Conservation (phyloP, 495 filamentous ascomycete species). For the Chaetomium cochliodes region DNA sequence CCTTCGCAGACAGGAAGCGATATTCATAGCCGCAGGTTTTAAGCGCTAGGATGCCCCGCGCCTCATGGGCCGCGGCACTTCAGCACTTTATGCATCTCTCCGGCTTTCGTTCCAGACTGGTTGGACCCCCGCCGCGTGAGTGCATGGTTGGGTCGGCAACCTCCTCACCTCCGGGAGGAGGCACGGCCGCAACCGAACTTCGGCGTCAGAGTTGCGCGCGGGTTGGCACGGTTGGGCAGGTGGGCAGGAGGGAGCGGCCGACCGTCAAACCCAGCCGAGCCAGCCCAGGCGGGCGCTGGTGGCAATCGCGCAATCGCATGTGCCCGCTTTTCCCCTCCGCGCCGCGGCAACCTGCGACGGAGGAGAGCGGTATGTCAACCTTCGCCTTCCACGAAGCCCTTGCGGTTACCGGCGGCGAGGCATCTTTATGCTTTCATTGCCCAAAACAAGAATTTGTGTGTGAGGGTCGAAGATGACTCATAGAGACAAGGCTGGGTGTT, state of each 20-base stretch:
- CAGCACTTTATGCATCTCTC: constrained; percentile 19
- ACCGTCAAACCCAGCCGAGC: neutral
- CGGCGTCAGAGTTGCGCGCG: neutral
- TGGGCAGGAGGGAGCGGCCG: neutral
- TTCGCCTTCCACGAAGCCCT: too few species aligned
- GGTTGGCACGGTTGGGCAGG: neutral
- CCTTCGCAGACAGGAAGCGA: neutral
- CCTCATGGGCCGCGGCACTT: constrained; percentile 27
- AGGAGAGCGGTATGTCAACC: neutral
- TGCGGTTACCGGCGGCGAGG: neutral
- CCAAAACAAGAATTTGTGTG: constrained; percentile 2
- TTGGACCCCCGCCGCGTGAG: neutral
- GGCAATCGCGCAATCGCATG: constrained; percentile 5
- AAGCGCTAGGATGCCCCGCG: constrained; percentile 13
- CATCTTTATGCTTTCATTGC: neutral
- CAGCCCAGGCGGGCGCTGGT: neutral
- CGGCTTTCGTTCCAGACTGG: constrained; percentile 10
- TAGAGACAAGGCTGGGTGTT: constrained; percentile 25
- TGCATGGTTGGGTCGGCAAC: constrained; percentile 2
- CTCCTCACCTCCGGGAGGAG: neutral
- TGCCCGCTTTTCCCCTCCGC: neutral
- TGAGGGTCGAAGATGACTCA: constrained; percentile 28
- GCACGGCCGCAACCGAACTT: neutral
- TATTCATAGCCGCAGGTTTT: neutral
- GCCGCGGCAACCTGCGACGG: neutral